phyloP scores from a whole-genome alignment of 495 filamentous ascomycete species.

The Penicillium malachiteum region DNA sequence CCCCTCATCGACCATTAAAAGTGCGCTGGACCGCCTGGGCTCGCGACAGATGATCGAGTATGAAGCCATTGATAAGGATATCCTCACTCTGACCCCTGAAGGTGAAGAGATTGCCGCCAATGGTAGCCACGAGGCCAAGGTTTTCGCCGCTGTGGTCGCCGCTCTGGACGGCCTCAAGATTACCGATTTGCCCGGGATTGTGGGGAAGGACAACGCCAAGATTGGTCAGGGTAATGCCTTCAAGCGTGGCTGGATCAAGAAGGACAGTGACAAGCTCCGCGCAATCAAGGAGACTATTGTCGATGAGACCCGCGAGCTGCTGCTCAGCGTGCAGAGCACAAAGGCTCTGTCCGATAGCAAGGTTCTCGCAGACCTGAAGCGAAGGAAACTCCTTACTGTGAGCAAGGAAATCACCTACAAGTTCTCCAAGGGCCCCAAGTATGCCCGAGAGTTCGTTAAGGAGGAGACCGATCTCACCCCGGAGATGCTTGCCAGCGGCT shows the following conservation, averaged over 20 bases:
- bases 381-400: conserved; percentile 78
- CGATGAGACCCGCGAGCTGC: conserved; percentile 73
- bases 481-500: conserved; percentile 76
- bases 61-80: conserved; percentile 76
- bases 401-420: conserved; percentile 84
- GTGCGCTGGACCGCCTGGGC: conserved; percentile 78
- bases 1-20: conserved; percentile 73
- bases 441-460: conserved; percentile 76
- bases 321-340: conserved; percentile 67
- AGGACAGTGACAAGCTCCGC: conserved; percentile 68
- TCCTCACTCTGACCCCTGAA: conserved; percentile 74
- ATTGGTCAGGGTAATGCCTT: conserved; percentile 95
- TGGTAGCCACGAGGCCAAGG: conserved; percentile 92
- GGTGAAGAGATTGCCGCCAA: conserved; percentile 74
- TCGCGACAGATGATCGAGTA: conserved; percentile 85
- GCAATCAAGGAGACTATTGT: conserved; percentile 64
- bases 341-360: conserved; percentile 68
- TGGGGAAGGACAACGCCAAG: conserved; percentile 81
- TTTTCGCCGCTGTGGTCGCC: conserved; percentile 80
- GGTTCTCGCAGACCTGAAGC: conserved; percentile 74
- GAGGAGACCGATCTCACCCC: conserved; percentile 94
- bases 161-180: conserved; percentile 79
- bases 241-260: conserved; percentile 94
- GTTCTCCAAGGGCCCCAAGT: conserved; percentile 83
- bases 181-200: conserved; percentile 70